Evolutionary conservation across 75 land plant genomes (phyloP).

Genomic region (Cunninghamia lanceolata): DNA sequence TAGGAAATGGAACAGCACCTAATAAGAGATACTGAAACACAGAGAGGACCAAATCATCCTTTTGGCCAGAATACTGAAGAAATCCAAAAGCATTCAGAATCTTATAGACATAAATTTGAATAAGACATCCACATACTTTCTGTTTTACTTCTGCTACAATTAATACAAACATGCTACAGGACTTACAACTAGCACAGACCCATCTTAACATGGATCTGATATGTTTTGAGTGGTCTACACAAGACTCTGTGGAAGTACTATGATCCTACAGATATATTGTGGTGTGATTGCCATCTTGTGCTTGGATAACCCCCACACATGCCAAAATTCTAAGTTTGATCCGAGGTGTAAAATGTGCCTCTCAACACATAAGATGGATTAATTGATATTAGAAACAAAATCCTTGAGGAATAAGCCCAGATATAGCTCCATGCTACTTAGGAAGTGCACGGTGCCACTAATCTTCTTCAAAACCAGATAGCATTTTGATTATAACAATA

Average conservation of each 20-base stretch:
- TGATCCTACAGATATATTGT: background rate
- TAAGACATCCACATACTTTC: background rate
- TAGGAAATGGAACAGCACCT: conserved; percentile 96
- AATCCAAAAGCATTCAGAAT: background rate
- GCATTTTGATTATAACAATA: background rate
- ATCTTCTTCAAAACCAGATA: background rate
- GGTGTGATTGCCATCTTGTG: background rate
- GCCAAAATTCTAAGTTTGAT: too few species aligned
- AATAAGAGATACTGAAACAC: conserved; percentile 74
- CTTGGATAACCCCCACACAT: background rate
- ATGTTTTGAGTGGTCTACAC: background rate
- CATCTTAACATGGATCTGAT: background rate
- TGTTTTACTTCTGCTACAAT: background rate
- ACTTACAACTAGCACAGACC: background rate
- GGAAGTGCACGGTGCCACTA: background rate
- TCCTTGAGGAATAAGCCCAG: background rate
- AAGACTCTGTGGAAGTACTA: background rate
- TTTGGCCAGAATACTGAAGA: background rate
- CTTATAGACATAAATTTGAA: background rate
- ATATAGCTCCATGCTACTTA: background rate
- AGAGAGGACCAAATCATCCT: background rate
- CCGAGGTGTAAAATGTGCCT: background rate
- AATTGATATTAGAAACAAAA: background rate
- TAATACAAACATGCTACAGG: background rate
- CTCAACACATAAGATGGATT: background rate